Evolutionary conservation across 371 early-diverging fungal species (phyloP).

Genomic region (Mucor circinelloides): DNA sequence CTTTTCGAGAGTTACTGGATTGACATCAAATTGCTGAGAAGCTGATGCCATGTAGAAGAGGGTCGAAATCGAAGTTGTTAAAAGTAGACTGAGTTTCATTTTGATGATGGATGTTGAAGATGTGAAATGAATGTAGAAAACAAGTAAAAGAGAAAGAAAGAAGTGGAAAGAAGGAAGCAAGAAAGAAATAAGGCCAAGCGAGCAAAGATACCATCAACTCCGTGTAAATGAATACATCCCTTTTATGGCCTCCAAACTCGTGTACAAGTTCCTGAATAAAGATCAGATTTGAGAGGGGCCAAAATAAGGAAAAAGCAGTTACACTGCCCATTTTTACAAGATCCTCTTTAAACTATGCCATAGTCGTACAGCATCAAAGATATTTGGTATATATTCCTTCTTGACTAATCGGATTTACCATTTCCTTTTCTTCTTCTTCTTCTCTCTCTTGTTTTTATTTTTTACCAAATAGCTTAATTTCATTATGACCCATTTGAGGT

Average conservation of each 20-base stretch:
- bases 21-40: not conserved
- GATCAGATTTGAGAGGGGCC: not conserved
- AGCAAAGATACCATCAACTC: conserved; percentile 1
- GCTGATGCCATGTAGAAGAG: conserved; percentile 16
- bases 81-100: conserved; percentile 31
- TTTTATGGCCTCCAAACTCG: conserved; percentile 3
- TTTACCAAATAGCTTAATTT: not conserved
- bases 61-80: conserved; percentile 16
- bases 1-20: conserved; percentile 20
- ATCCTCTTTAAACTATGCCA: conserved; percentile 4
- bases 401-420: not conserved
- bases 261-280: not conserved
- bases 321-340: not conserved
- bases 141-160: conserved; percentile 10
- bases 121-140: conserved; percentile 1
- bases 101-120: not conserved
- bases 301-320: not conserved
- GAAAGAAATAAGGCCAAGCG: not conserved
- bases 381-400: not conserved
- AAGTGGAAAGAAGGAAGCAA: conserved; percentile 8
- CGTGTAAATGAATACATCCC: conserved; percentile 12
- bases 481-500: conserved; percentile 45
- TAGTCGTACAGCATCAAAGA: conserved; percentile 13
- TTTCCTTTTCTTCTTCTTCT: not conserved
- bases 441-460: not conserved